Percentiles rank a stretch among this genome's conserved stretches.
phyloP scores from a whole-genome alignment of 306 rosid genomes.

The Quercus suber region DNA sequence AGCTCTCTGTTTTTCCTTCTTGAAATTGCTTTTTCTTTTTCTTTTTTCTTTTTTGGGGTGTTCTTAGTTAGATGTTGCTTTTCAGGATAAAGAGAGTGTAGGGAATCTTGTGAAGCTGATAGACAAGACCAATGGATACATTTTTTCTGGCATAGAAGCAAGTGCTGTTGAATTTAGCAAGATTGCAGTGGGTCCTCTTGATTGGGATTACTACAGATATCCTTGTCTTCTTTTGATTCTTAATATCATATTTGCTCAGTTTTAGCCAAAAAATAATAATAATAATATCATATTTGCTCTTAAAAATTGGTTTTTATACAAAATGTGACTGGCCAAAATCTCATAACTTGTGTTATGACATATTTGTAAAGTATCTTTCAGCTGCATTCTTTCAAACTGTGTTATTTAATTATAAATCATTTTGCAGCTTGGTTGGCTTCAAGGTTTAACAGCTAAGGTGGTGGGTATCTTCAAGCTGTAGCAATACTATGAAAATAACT shows the following conservation, averaged over 20 bases:
- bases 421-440: not conserved
- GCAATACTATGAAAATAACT: not conserved
- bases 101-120: conserved; percentile 83
- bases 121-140: conserved; percentile 87
- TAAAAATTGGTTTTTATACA: not conserved
- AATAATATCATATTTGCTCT: too few relatives aligned
- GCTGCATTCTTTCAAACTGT: conserved; percentile 3
- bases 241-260: not conserved
- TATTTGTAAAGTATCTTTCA: not conserved
- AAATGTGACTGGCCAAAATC: not conserved
- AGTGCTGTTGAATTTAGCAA: conserved; percentile 96
- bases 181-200: conserved; percentile 74
- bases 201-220: conserved; percentile 98
- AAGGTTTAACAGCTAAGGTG: not conserved
- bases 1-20: conserved; percentile 2
- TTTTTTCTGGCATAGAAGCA: conserved; percentile 79
- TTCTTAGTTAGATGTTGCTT: conserved; percentile 22
- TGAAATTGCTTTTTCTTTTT: conserved; percentile 6
- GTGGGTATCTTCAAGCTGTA: not conserved
- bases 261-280: too few relatives aligned
- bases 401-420: conserved; percentile 2
- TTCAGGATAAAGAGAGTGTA: conserved; percentile 95
- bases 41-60: conserved; percentile 3
- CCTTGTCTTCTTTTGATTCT: conserved; percentile 40
- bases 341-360: not conserved